Evolutionary conservation across 75 land plant species (phyloP).

Genomic region (Sequoiadendron giganteum): DNA sequence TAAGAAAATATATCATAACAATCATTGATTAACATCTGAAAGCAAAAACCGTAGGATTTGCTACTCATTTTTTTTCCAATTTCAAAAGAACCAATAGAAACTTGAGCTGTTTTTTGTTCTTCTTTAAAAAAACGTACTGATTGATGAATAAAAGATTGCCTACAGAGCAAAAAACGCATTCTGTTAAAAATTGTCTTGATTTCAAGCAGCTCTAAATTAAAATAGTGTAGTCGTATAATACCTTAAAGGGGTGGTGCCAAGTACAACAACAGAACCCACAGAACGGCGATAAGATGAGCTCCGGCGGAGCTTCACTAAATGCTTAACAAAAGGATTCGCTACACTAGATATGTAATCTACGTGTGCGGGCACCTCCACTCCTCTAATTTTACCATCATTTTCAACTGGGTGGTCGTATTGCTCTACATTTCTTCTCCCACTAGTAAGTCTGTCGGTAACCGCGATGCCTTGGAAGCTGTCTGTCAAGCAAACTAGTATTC

Average conservation of each 20-base stretch:
- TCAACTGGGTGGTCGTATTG: not conserved
- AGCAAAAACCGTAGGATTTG: too few species aligned
- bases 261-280: constrained; percentile 62
- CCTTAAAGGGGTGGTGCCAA: constrained; percentile 84
- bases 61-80: too few species aligned
- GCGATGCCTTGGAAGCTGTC: not conserved
- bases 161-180: too few species aligned
- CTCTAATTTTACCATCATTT: not conserved
- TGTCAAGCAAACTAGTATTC: not conserved
- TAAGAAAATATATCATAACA: too few species aligned
- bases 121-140: too few species aligned
- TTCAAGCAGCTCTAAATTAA: too few species aligned
- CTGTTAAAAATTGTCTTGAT: too few species aligned
- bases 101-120: too few species aligned
- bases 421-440: not conserved
- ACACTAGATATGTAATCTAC: constrained; percentile 56
- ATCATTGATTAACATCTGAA: too few species aligned
- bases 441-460: not conserved
- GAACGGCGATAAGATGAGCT: constrained; percentile 79
- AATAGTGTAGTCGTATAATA: constrained; percentile 3
- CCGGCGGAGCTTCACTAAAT: constrained; percentile 81
- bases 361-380: constrained; percentile 9
- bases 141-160: too few species aligned
- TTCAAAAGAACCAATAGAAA: too few species aligned
- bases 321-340: constrained; percentile 86